Conservation (phyloP, 192 early-diverging fungal species). For the Coemansia javaensis region DNA sequence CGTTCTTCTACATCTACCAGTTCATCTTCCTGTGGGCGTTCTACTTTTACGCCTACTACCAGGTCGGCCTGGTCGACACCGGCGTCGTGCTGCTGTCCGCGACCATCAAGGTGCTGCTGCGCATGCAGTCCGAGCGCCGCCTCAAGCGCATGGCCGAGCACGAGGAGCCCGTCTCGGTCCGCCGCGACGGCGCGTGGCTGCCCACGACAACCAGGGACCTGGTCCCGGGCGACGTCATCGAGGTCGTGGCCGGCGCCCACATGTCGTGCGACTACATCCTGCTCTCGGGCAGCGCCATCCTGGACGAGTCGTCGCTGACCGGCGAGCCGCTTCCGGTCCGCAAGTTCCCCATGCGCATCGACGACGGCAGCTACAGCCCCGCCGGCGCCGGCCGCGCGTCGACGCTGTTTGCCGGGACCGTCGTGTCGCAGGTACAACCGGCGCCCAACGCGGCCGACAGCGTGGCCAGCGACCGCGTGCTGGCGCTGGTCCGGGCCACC, state of each 20-base stretch:
- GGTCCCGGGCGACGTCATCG: conserved; percentile 64
- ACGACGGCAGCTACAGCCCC: conserved; percentile 41
- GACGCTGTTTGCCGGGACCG: conserved; percentile 66
- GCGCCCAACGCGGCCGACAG: conserved; percentile 14
- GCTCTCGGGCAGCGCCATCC: conserved; percentile 62
- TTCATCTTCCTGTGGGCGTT: conserved; percentile 66
- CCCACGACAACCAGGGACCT: conserved; percentile 52
- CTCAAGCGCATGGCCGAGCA: conserved; percentile 60
- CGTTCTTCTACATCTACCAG: conserved; percentile 59
- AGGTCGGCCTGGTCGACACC: conserved; percentile 58
- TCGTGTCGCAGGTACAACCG: conserved; percentile 50
- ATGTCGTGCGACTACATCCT: conserved; percentile 70
- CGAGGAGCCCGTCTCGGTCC: conserved; percentile 41
- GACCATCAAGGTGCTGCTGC: conserved; percentile 55
- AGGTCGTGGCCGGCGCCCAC: conserved; percentile 40
- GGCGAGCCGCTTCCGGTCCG: conserved; percentile 76
- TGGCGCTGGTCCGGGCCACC: conserved; percentile 48
- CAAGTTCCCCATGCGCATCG: conserved; percentile 65
- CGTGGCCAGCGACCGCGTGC: conserved; percentile 15
- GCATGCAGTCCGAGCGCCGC: conserved; percentile 51
- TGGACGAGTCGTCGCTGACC: conserved; percentile 71
- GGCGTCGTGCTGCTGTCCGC: conserved; percentile 55
- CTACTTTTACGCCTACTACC: conserved; percentile 63
- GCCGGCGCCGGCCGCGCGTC: conserved; percentile 52
- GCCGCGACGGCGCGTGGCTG: conserved; percentile 61